Evolutionary conservation across 1,284 basidiomycete species (phyloP), one percentile per base, ranked within the genome.

Genomic region (Papiliotrema terrestris): DNA sequence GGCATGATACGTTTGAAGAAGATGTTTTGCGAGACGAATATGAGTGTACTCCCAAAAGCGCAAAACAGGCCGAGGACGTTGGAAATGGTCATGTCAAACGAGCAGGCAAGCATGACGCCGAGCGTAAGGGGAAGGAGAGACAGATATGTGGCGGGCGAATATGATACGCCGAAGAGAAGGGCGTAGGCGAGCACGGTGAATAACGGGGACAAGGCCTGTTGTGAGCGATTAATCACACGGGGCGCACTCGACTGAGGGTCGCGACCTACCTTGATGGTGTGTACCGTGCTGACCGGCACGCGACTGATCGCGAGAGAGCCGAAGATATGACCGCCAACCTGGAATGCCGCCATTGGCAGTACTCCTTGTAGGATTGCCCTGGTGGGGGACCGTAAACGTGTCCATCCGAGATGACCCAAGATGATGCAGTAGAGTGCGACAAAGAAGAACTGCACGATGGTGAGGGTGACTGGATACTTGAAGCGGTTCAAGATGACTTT

Each of bases 1-100:
- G 93, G 93, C 82, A 99, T 87, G 58, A 98, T 86, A 80, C 97
- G 98, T 79, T 99, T 99, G 83, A 95, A 96, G 77, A 95, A 97
- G 68, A 99, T 98, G 78, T 98, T 98, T 63, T 94, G 94, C 57
- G 89, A 91, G 49, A 99, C 96, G 72, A 98, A 98, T 62, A 99
- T 86, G 57, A 98, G 78, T 23, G 94, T 94, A 15, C 91, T 95
- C 38, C 92, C 92, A 68, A 97, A 91, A 3, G 93, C 92, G 73
- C 89, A 95, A 15, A 94, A 77, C 23, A 97, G 79, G 19, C 93
- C 93, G 45, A 88, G 78, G 6, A 84, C 78, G 74, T 94, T 95
- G 45, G 88, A 90, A 5, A 86, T 84, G 2, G 90, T 89, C 54
- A 94, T 80, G 76, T 96, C 92, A 69, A 91, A 93, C 14, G 92